These are phyloP conservation scores for Triglochin maritima DNA, from an alignment of 106 monocot genomes.

Conservation along the genomic window DNA sequence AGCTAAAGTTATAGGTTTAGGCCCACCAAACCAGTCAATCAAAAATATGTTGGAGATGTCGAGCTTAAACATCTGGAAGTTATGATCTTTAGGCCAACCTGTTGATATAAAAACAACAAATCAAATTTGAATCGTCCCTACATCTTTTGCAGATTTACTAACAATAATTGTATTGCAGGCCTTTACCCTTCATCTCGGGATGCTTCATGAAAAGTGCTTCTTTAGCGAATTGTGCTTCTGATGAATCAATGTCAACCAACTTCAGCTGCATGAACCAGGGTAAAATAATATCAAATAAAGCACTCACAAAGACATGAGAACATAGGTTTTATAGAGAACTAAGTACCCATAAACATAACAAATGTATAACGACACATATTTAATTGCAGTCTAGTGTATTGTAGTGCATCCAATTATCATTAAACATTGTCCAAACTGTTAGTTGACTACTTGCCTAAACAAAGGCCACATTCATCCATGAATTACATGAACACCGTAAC, in stretches of 20 bases:
- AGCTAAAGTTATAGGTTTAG: conserved; percentile 31
- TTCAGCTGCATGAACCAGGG: conserved; percentile 29
- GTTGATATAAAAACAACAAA: background rate
- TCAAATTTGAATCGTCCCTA: background rate
- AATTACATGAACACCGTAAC: too few species aligned
- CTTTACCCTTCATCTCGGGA: conserved; percentile 50
- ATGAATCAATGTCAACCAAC: conserved; percentile 29
- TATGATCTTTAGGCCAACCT: conserved; percentile 52
- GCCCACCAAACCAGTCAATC: conserved; percentile 58
- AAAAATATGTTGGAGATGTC: conserved; percentile 40
- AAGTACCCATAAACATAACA: too few species aligned
- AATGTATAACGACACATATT: too few species aligned
- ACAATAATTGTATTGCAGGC: background rate
- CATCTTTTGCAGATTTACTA: background rate
- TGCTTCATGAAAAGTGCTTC: conserved; percentile 55
- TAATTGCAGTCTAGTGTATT: too few species aligned
- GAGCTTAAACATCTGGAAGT: conserved; percentile 46
- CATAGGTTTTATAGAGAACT: background rate
- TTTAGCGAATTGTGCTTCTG: conserved; percentile 40
- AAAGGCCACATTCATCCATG: too few species aligned
- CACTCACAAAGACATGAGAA: background rate
- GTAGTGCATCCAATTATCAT: too few species aligned
- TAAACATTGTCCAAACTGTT: too few species aligned
- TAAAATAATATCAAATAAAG: background rate
- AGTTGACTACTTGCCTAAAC: too few species aligned